phyloP scores from a whole-genome alignment of 2,329 filamentous ascomycete genomes.

The Mollisia scopiformis region DNA sequence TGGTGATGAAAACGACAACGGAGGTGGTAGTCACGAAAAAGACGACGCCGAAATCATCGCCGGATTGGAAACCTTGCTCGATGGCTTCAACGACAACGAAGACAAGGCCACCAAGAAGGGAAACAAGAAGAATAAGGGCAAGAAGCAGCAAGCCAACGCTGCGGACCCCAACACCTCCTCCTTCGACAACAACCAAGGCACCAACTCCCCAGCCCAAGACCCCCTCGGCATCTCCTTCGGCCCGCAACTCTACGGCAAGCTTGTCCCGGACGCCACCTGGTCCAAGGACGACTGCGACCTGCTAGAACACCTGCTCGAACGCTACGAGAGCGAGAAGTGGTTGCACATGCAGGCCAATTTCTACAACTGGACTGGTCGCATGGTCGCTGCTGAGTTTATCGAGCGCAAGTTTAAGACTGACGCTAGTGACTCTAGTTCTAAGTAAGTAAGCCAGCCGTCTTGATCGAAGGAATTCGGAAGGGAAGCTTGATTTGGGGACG shows the following conservation, averaged over 20 bases:
- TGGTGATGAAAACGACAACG: neutral
- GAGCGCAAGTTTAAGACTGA: slow-evolving; percentile 35
- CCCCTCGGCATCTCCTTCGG: no score
- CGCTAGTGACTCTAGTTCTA: slow-evolving; percentile 16
- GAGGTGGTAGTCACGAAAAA: neutral
- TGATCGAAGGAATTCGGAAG: no score
- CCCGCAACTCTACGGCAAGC: neutral
- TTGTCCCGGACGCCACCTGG: slow-evolving; percentile 32
- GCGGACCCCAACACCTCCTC: neutral
- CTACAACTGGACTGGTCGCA: slow-evolving; percentile 37
- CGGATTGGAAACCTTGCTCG: no score
- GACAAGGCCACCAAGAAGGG: no score
- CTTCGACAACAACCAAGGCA: neutral
- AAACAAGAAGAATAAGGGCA: no score
- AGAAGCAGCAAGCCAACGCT: no score
- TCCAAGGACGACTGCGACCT: slow-evolving; percentile 32
- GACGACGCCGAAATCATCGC: no score
- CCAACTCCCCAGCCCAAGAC: neutral
- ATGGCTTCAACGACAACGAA: no score
- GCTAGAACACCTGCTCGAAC: slow-evolving; percentile 31
- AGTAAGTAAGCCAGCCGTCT: no score
- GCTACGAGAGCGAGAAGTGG: slow-evolving; percentile 34
- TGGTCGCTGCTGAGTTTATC: slow-evolving; percentile 34
- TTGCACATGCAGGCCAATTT: slow-evolving; percentile 35
- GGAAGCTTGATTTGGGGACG: no score